Evolutionary conservation across 1,284 basidiomycete species (phyloP).

Genomic region (Ustilago vetiveriae): DNA sequence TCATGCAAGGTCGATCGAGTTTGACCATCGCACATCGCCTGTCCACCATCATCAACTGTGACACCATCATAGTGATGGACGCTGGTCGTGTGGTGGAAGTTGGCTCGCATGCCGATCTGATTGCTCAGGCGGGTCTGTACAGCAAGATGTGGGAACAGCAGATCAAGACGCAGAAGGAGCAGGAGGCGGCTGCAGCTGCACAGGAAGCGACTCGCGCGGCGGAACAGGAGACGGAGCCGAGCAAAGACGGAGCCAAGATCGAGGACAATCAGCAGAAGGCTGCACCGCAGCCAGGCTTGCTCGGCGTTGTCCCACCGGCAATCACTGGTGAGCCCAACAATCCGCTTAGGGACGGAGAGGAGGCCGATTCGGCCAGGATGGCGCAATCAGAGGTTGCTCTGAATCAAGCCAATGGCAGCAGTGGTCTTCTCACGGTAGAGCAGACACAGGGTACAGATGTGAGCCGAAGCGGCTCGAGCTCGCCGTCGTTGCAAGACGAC

Average conservation of each 20-base stretch:
- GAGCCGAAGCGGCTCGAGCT: conserved; percentile 22
- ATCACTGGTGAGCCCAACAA: conserved; percentile 40
- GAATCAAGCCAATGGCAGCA: conserved; percentile 3
- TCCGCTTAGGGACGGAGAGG: conserved; percentile 15
- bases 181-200: conserved; percentile 50
- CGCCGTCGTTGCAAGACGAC: conserved; percentile 27
- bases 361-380: conserved; percentile 6
- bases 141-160: conserved; percentile 63
- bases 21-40: conserved; percentile 66
- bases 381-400: no score
- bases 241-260: background rate
- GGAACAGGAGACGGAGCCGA: conserved; percentile 6
- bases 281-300: conserved; percentile 30
- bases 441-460: background rate
- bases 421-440: conserved; percentile 9
- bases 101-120: conserved; percentile 62
- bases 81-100: conserved; percentile 55
- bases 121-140: conserved; percentile 55
- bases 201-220: conserved; percentile 13
- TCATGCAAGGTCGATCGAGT: conserved; percentile 64
- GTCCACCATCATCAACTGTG: conserved; percentile 65
- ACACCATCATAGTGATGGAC: conserved; percentile 62
- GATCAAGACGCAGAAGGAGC: conserved; percentile 65
- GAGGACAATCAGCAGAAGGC: background rate
- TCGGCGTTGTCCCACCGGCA: conserved; percentile 44